Evolutionary conservation across 768 basidiomycete species (phyloP), one percentile per base, ranked within the genome.

Genomic region (Chalciporus pseudorubinellus): DNA sequence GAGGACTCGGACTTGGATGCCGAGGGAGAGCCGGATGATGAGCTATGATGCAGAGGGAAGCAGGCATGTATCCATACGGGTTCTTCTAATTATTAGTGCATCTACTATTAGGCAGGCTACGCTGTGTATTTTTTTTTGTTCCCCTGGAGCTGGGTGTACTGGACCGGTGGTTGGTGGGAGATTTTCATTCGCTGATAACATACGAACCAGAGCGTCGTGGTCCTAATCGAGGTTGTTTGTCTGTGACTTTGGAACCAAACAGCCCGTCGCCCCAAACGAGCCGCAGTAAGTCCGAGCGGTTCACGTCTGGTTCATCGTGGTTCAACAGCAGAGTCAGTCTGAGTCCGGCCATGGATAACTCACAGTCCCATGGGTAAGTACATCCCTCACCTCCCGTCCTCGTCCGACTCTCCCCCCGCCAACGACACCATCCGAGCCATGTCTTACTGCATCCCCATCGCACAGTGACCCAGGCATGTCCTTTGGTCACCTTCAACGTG

Each of bases 401-500:
- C 40, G 44, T 18, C 21, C 34, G 39, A 44, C 36, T 31, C 33
- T 19, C 20, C 48, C 33, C 18, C 48, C 20, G 18, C 29, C 38
- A 34, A 28, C 52, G 29, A 49, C 50, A 24, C 20, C 34, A 28
- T 28, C 46, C 29, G 12, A 47, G 36, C 50, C 28, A 63, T 59
- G 52, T 52, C 55, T 55, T 46, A 57, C 33, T 26, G 19, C 39
- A 50, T 55, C 52, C 48, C 55, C 38, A 26, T 67, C 60, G 53
- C 66, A 34, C 65, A 84, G 82, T 70, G 82, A 83, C 65, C 69
- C 76, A 54, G 71, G 69, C 57, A 83, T 84, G 80, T 74, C 82
- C 62, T 84, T 84, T 74, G 74, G 73, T 54, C 82, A 82, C 66
- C 73, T 84, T 63, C 73, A 75, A 53, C 73, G 83, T 63, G 82